Base-by-base conservation (phyloP, 2,329 filamentous ascomycete genomes). In the Cordyceps pruinosa region DNA sequence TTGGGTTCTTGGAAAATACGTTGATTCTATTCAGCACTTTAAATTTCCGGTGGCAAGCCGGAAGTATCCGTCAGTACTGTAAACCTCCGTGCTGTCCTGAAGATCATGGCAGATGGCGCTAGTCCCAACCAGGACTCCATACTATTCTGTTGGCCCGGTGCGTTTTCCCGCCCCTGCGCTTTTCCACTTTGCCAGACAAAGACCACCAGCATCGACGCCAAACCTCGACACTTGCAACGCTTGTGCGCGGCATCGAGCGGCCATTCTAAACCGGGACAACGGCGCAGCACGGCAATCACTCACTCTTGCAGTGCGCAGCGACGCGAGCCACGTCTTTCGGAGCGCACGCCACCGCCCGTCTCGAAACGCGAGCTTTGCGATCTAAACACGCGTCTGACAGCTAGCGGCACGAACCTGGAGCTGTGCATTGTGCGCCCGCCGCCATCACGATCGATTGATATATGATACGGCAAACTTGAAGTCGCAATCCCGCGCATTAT, bases 161-260 rank as follows among this genome's bases (percentile, higher is more conserved):
- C 56, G 5, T 58, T 58, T 58, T 54, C 39, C 28, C 17, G 48
- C 49, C 42, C 56, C 47, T 47, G 48, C 55, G 34, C 54, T 49
- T 57, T 48, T 57, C 54, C 26, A 41, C 34, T 44, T 23, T 35
- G 6, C 28, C 54, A 50, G n/a, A 50, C 54, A 49, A 45, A 51
- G 54, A 45, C 54, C 30, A 57, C 54, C 45, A 49, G n/a, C 46
- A 45, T 50, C 44, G 37, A 57, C 46, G 46, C 45, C 46, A 50
- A 21, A 42, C 9, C 37, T 39, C 28, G 37, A 44, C 21, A 44
- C 37, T 42, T 10, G 37, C 9, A 44, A n/a, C 46, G 26, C 46
- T 26, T 37, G 17, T 19, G 17, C 39, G 39, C 46, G 32, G 30
- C 54, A 45, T 57, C 54, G 44, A 39, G 25, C 35, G 12, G 3